A percentile compares a stretch with the other conserved stretches of the same genome.
These are phyloP conservation scores for Apophysomyces elegans DNA, from an alignment of 371 early-diverging fungal species.

Conservation along the genomic window DNA sequence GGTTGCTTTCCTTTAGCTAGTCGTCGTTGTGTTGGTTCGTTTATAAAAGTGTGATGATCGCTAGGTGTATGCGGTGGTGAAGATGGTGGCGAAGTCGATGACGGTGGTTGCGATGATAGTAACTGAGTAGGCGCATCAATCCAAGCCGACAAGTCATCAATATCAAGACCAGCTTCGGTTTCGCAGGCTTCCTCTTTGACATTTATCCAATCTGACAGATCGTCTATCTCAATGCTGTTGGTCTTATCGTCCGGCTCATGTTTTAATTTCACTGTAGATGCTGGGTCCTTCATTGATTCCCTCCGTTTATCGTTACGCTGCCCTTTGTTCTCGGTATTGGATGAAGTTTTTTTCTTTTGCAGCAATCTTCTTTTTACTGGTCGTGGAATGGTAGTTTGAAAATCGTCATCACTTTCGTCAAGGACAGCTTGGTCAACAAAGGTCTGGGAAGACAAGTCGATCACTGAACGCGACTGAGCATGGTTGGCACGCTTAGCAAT, in stretches of 20 bases:
- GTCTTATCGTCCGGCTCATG: neutral
- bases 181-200: neutral
- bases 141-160: neutral
- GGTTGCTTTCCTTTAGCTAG: neutral
- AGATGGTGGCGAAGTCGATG: neutral
- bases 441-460: neutral
- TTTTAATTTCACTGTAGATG: neutral
- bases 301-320: neutral
- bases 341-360: neutral
- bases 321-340: neutral
- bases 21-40: neutral
- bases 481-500: neutral
- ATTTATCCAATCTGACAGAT: conserved; percentile 3
- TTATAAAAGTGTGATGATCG: neutral
- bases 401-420: conserved; percentile 1
- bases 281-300: neutral
- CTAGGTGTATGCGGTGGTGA: neutral
- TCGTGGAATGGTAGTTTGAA: neutral
- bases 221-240: neutral
- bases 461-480: neutral
- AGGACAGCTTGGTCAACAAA: neutral
- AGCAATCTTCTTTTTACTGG: neutral
- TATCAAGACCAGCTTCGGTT: neutral
- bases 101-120: neutral
- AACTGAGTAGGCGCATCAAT: neutral